A percentile compares a stretch with the other conserved stretches of the same genome.
phyloP scores from a whole-genome alignment of 2,329 filamentous ascomycete genomes.

The Dothistroma pini region DNA sequence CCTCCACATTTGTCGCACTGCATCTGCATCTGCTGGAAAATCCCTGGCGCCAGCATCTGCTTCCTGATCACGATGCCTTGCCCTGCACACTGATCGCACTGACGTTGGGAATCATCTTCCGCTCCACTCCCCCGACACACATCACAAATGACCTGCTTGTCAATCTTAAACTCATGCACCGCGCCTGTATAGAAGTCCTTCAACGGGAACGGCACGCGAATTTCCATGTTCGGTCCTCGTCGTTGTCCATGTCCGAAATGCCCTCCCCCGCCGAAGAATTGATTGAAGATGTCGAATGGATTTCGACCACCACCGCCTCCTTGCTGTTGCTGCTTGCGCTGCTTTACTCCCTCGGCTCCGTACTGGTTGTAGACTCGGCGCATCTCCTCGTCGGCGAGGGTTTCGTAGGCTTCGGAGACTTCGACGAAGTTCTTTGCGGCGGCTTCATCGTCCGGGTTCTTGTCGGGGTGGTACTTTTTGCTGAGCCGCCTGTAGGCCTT shows the following conservation, averaged over 20 bases:
- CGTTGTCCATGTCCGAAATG: slow-evolving; percentile 70
- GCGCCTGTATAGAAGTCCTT: slow-evolving; percentile 90
- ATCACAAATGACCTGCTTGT: slow-evolving; percentile 94
- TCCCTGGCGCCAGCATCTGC: slow-evolving; percentile 92
- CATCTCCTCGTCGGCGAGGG: slow-evolving; percentile 72
- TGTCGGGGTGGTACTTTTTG: slow-evolving; percentile 97
- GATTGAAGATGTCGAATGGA: slow-evolving; percentile 92
- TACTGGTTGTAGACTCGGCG: slow-evolving; percentile 92
- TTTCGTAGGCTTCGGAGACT: slow-evolving; percentile 92
- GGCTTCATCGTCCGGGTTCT: slow-evolving; percentile 80
- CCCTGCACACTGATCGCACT: slow-evolving; percentile 71
- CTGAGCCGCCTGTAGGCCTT: slow-evolving; percentile 85
- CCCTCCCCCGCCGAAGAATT: slow-evolving; percentile 91
- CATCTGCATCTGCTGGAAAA: slow-evolving; percentile 96
- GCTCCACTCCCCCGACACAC: slow-evolving; percentile 82
- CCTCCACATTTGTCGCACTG: slow-evolving; percentile 85
- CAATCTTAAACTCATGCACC: slow-evolving; percentile 80
- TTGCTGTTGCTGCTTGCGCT: slow-evolving; percentile 70
- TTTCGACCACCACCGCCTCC: slow-evolving; percentile 64
- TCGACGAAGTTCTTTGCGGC: slow-evolving; percentile 91
- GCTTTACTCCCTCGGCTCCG: slow-evolving; percentile 84
- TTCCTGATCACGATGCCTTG: slow-evolving; percentile 82
- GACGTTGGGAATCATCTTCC: slow-evolving; percentile 70
- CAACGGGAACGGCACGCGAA: slow-evolving; percentile 73
- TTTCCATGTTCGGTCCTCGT: slow-evolving; percentile 83